Percentiles rank a stretch among this genome's conserved stretches.
Conservation (phyloP, 2,329 filamentous ascomycete genomes). For the Monilinia vaccinii-corymbosi region DNA sequence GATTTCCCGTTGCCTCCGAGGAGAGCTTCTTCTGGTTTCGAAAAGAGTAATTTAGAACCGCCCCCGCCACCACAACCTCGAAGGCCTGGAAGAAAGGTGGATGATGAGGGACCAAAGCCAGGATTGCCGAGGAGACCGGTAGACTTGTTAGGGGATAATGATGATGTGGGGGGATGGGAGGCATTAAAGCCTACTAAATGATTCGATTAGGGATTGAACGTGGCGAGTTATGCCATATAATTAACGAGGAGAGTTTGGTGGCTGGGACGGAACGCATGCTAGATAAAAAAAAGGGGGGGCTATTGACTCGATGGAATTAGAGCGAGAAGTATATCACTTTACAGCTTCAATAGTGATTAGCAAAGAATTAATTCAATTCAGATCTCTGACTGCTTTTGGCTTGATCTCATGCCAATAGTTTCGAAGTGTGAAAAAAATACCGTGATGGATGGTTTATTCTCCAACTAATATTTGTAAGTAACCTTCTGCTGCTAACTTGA, state of each 20-base stretch:
- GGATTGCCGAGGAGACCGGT: slow-evolving; percentile 22
- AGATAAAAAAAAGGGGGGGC: neutral
- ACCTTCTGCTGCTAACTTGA: too few species aligned
- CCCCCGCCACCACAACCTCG: slow-evolving; percentile 24
- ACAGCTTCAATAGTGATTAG: neutral
- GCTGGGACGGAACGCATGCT: neutral
- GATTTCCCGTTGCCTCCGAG: slow-evolving; percentile 22
- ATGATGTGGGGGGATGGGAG: slow-evolving; percentile 24
- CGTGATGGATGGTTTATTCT: too few species aligned
- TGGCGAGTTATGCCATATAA: neutral
- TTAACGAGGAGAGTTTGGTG: neutral
- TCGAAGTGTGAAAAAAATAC: too few species aligned
- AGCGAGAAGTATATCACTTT: neutral
- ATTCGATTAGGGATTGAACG: neutral
- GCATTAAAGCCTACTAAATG: slow-evolving; percentile 20
- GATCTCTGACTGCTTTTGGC: too few species aligned
- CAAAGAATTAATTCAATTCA: too few species aligned
- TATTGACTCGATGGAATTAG: neutral
- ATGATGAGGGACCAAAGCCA: slow-evolving; percentile 21
- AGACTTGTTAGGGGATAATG: slow-evolving; percentile 25
- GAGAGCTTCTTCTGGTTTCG: slow-evolving; percentile 14
- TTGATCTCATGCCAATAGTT: neutral
- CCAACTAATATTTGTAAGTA: too few species aligned
- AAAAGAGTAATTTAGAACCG: slow-evolving; percentile 12
- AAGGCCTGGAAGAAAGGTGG: slow-evolving; percentile 12